Evolutionary conservation across 139 green algal genomes (phyloP).

Genomic region (Auxenochlorella pyrenoidosa): DNA sequence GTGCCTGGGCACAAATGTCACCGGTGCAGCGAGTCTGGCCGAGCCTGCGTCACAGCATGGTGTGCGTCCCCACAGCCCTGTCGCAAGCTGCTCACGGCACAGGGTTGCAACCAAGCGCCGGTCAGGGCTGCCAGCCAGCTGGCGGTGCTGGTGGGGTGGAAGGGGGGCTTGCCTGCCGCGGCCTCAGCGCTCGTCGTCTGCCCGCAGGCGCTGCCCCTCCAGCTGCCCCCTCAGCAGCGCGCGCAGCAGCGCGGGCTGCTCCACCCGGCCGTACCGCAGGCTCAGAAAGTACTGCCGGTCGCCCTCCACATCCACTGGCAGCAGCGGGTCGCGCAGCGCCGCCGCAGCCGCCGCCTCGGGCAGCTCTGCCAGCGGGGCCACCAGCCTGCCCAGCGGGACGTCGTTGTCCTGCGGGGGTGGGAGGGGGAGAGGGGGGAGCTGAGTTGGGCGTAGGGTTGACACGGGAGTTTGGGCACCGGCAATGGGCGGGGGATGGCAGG

Average conservation of each 20-base stretch:
- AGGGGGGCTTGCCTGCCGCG: too few relatives aligned
- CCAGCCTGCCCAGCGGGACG: constrained; percentile 54
- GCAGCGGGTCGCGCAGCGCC: constrained; percentile 29
- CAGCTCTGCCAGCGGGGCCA: constrained; percentile 58
- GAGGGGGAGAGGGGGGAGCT: not conserved
- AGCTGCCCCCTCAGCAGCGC: constrained; percentile 21
- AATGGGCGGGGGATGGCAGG: too few relatives aligned
- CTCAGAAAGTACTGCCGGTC: constrained; percentile 78
- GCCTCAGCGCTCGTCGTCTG: not conserved
- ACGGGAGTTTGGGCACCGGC: too few relatives aligned
- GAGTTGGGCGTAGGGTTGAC: too few relatives aligned
- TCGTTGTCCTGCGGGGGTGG: constrained; percentile 63
- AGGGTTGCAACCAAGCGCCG: too few relatives aligned
- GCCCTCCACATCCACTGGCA: constrained; percentile 53
- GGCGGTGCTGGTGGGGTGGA: too few relatives aligned
- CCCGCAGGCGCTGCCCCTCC: constrained; percentile 9
- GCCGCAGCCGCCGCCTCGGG: constrained; percentile 16
- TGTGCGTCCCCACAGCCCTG: too few relatives aligned
- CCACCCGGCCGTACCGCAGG: constrained; percentile 22
- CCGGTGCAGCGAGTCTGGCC: too few relatives aligned
- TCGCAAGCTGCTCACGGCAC: too few relatives aligned
- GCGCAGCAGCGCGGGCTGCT: not conserved
- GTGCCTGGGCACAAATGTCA: too few relatives aligned
- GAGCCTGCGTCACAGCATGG: too few relatives aligned
- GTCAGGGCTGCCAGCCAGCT: too few relatives aligned